These are phyloP conservation scores for Adansonia digitata DNA, from an alignment of 345 rosid species.

Conservation along the genomic window DNA sequence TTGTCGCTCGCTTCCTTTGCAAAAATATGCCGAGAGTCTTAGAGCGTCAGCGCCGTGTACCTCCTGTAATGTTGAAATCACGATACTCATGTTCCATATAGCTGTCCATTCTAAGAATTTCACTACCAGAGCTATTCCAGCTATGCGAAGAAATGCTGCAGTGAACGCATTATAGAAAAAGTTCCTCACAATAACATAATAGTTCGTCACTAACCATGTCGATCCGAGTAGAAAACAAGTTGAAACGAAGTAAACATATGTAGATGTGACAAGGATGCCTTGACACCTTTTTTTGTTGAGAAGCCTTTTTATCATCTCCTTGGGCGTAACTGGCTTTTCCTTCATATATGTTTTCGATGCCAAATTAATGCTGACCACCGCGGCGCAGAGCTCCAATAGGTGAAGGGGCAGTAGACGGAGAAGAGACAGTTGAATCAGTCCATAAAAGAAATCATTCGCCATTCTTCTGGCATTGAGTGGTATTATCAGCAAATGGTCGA, in stretches of 20 bases:
- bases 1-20: conserved; percentile 2
- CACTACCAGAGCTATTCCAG: neutral
- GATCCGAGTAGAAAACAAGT: conserved; percentile 1
- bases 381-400: conserved; percentile 19
- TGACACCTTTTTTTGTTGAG: neutral
- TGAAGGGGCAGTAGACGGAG: conserved; percentile 23
- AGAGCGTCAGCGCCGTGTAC: neutral
- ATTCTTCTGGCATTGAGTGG: neutral
- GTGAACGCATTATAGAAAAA: neutral
- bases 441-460: neutral
- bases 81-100: neutral
- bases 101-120: neutral
- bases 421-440: conserved; percentile 13
- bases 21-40: neutral
- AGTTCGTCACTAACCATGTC: conserved; percentile 7
- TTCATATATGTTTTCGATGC: conserved; percentile 6
- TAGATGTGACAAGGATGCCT: conserved; percentile 14
- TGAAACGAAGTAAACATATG: conserved; percentile 9
- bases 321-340: neutral
- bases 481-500: no score
- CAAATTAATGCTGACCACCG: neutral
- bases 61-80: neutral
- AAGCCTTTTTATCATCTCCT: neutral
- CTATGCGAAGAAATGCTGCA: neutral
- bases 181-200: neutral